Conservation (phyloP, 78 protist species). For the Dictyostelium purpureum region DNA sequence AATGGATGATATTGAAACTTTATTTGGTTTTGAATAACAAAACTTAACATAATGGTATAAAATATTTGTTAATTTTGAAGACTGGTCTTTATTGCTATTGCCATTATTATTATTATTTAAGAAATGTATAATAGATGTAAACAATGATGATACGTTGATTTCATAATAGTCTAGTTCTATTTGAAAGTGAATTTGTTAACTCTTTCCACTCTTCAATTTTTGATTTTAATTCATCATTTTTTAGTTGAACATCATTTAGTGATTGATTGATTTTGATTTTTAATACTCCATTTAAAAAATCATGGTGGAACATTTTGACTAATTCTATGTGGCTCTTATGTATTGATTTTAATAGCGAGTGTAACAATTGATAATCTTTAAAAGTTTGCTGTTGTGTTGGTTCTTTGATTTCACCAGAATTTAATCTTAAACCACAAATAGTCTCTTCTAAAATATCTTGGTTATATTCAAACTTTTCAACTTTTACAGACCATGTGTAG, state of each 20-base stretch:
- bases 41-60: not conserved
- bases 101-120: not conserved
- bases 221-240: not conserved
- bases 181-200: not conserved
- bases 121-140: not conserved
- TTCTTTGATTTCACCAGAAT: not conserved
- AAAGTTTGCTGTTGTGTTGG: not conserved
- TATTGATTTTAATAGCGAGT: not conserved
- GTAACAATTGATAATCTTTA: not conserved
- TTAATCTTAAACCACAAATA: conserved; percentile 30
- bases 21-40: not conserved
- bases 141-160: conserved; percentile 23
- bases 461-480: not conserved
- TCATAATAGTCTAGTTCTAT: not conserved
- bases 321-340: not conserved
- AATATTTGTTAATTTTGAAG: not conserved
- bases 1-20: too few relatives aligned
- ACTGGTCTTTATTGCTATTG: too few relatives aligned
- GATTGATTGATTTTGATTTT: not conserved
- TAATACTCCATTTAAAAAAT: not conserved
- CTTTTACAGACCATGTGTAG: not conserved
- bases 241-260: not conserved
- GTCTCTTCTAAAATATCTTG: conserved; percentile 17
- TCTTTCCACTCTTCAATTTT: not conserved
- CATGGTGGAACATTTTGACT: not conserved